phyloP scores from a whole-genome alignment of 192 early-diverging fungal genomes.

The Mortierella hygrophila region DNA sequence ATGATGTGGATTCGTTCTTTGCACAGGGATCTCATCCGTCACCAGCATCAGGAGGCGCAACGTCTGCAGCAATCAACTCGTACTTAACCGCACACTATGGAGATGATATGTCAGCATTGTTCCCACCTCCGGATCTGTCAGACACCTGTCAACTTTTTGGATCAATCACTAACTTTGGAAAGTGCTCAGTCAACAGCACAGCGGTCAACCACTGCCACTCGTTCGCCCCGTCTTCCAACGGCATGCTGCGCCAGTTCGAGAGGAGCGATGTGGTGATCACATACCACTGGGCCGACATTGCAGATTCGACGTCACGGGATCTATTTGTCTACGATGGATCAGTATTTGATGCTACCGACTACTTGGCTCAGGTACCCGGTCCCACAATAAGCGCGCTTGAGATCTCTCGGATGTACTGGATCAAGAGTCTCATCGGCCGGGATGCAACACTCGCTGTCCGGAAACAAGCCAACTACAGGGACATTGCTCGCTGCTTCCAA shows the following conservation, averaged over 20 bases:
- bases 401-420: slow-evolving; percentile 25
- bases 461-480: slow-evolving; percentile 11
- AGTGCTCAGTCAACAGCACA: slow-evolving; percentile 4
- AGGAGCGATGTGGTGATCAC: slow-evolving; percentile 18
- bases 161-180: slow-evolving; percentile 19
- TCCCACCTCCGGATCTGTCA: slow-evolving; percentile 8
- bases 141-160: slow-evolving; percentile 21
- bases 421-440: slow-evolving; percentile 21
- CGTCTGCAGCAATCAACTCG: neutral
- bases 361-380: slow-evolving; percentile 9
- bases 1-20: slow-evolving; percentile 18
- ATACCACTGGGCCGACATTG: slow-evolving; percentile 15
- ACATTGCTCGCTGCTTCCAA: slow-evolving; percentile 11
- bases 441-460: slow-evolving; percentile 28
- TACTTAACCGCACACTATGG: slow-evolving; percentile 17
- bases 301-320: neutral
- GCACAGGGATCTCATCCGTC: neutral
- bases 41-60: neutral
- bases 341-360: slow-evolving; percentile 41
- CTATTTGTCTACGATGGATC: slow-evolving; percentile 24
- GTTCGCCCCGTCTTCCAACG: neutral
- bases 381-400: neutral
- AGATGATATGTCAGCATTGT: slow-evolving; percentile 12
- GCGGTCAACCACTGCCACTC: slow-evolving; percentile 25
- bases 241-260: neutral